Base-by-base conservation (phyloP, 2,329 filamentous ascomycete species). In the Aspergillus thermomutatus region DNA sequence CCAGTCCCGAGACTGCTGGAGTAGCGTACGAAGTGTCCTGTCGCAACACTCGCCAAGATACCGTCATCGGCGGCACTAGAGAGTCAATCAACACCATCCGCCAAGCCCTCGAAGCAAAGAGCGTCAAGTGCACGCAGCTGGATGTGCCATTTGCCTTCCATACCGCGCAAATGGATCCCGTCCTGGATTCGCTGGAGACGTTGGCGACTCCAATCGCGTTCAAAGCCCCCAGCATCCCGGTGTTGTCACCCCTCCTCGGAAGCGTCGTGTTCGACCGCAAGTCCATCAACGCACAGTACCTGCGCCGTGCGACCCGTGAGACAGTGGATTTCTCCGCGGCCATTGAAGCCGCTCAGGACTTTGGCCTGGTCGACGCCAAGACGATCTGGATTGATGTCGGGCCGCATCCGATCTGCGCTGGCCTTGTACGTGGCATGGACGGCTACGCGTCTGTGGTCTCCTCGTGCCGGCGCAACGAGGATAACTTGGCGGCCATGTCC, bases 21-120 rank as follows among this genome's bases (percentile, higher is more conserved):
- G 4, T 51, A 17, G 69, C 49, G 3, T 63, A 75, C 34, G 80
- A 83, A 63, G 74, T 86, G 58, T 87, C 90, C 17, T 94, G 91
- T 76, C 82, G 91, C 69, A 95, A 95, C 64, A 85, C 87, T 0
- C 86, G 87, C 0, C 79, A 84, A 51, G 89, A 91, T 69, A 92
- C 87, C 9, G 91, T 94, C 1, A 78, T 94, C n/a, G 84, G 83
- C 59, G 75, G 83, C 17, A 81, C 80, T 54, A 81, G 83, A 50
- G 78, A 85, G 41, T 79, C 87, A 58, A 83, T 89, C 53, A 78
- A 83, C 57, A 76, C 77, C 3, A 76, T 86, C 17, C 79, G 72
- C 56, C 72, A 81, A 8, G 66, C 77, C 28, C 77, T 88, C 3
- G 70, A 77, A 14, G 70, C 73, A 6, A 76, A 79, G 55, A 83